Evolutionary conservation across 2,329 filamentous ascomycete genomes (phyloP).

Genomic region (Colletotrichum spinosum): DNA sequence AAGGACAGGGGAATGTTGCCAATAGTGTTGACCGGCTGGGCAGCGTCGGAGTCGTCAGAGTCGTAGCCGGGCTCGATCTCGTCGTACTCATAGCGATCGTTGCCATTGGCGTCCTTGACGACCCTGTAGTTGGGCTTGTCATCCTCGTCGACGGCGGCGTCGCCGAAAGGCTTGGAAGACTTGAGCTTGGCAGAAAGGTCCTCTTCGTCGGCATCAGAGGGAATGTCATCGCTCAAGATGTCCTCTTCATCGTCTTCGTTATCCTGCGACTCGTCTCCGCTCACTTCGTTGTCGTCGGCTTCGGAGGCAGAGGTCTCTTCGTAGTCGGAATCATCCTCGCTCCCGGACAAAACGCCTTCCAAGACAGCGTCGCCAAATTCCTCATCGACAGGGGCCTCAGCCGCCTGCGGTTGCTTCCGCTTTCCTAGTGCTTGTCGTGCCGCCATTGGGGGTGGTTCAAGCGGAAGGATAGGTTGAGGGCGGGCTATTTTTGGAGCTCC

Average conservation of each 20-base stretch:
- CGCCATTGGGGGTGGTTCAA: conserved; percentile 48
- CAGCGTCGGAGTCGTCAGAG: conserved; percentile 91
- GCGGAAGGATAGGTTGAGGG: conserved; percentile 17
- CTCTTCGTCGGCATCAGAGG: conserved; percentile 52
- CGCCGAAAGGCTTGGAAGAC: conserved; percentile 40
- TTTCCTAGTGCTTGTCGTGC: conserved; percentile 63
- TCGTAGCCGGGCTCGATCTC: conserved; percentile 97
- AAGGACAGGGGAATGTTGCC: conserved; percentile 94
- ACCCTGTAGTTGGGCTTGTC: conserved; percentile 64
- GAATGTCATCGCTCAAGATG: conserved; percentile 55
- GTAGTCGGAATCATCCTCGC: conserved; percentile 68
- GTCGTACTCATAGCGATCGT: conserved; percentile 89
- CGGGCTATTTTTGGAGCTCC: conserved; percentile 38
- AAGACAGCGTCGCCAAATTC: conserved; percentile 68
- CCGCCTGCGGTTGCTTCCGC: conserved; percentile 71
- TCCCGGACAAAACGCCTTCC: conserved; percentile 67
- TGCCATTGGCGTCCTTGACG: conserved; percentile 88
- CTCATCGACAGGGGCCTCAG: conserved; percentile 68
- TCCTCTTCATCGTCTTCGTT: conserved; percentile 52
- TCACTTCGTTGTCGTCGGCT: conserved; percentile 46
- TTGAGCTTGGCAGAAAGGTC: conserved; percentile 49
- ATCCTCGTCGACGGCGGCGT: conserved; percentile 49
- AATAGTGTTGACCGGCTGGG: conserved; percentile 87
- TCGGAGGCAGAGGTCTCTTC: conserved; percentile 55
- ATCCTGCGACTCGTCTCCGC: conserved; percentile 55